phyloP scores from a whole-genome alignment of 352 stramenopile species.

The Pythium myriotylum region DNA sequence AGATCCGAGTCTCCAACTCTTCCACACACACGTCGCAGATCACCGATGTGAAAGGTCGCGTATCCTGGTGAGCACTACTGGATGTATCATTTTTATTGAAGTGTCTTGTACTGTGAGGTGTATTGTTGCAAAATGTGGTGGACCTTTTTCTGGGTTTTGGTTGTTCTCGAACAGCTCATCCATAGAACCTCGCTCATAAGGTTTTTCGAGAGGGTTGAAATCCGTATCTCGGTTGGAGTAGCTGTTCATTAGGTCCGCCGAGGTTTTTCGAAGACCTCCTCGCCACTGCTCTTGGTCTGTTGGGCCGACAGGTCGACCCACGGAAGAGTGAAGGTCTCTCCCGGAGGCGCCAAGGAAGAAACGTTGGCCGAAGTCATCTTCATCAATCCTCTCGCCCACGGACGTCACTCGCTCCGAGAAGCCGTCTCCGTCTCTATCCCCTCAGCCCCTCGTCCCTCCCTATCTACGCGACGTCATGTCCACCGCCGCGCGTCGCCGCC shows the following conservation, averaged over 20 bases:
- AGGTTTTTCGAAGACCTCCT: constrained; percentile 19
- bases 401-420: no score
- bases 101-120: no score
- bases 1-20: not conserved
- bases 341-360: not conserved
- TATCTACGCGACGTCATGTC: constrained; percentile 76
- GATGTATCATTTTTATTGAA: not conserved
- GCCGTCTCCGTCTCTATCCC: not conserved
- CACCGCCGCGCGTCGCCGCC: constrained; percentile 92
- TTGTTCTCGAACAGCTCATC: constrained; percentile 13
- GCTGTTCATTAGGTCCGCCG: no score
- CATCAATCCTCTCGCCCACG: constrained; percentile 11
- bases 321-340: constrained; percentile 18
- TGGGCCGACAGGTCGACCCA: not conserved
- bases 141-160: not conserved
- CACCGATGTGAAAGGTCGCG: constrained; percentile 21
- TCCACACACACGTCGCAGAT: constrained; percentile 19
- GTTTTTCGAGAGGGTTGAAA: no score
- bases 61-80: constrained; percentile 8
- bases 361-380: not conserved
- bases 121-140: constrained; percentile 2
- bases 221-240: no score
- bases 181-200: not conserved
- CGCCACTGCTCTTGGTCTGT: no score
- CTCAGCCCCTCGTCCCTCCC: not conserved